Base-by-base conservation (phyloP, 1,284 basidiomycete genomes). In the Lignosus rhinocerotis region DNA sequence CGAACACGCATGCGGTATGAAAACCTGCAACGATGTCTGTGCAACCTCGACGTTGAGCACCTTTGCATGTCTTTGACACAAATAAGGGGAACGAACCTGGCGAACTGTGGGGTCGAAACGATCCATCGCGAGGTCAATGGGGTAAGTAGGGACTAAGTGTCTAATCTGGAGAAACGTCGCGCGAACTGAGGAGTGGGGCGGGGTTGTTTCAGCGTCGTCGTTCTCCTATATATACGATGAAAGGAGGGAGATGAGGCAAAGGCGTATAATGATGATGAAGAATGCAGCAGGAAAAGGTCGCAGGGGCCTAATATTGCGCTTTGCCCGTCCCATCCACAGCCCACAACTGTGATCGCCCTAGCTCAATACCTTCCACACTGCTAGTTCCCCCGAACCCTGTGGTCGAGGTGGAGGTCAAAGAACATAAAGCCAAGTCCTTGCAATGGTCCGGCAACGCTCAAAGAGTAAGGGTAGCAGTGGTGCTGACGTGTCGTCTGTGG, bases 71-170 rank as follows among this genome's bases (percentile, higher is more conserved):
- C 3, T 11, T 6, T 38, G 6, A n/a, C 21, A 0, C 17, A 32
- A 14, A 39, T 12, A 34, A 34, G 8, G 11, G 19, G 0, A 2
- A 50, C 59, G 9, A 14, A 64, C 62, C 58, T 53, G 47, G 45
- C 41, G 56, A 32, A 51, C 42, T 0, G 42, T 21, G 21, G 16
- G 12, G 32, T 45, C 51, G 19, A 47, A 56, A 8, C 48, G 53
- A 14, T 60, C 59, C 59, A 63, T 61, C 9, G 25, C 3, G 31
- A 11, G 34, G 48, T 12, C 8, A 38, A 38, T 5, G 14, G 43
- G 11, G 16, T 30, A 17, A 8, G 17, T 21, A 30, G 11, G 43
- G 43, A 30, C 2, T 14, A n/a, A n/a, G n/a, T 12, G 25, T 45
- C 11, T 45, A 11, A 25, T 45, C 43, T 11, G 43, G 30, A 45